Conservation (phyloP, 495 filamentous ascomycete species). For the Xylaria nigripes region DNA sequence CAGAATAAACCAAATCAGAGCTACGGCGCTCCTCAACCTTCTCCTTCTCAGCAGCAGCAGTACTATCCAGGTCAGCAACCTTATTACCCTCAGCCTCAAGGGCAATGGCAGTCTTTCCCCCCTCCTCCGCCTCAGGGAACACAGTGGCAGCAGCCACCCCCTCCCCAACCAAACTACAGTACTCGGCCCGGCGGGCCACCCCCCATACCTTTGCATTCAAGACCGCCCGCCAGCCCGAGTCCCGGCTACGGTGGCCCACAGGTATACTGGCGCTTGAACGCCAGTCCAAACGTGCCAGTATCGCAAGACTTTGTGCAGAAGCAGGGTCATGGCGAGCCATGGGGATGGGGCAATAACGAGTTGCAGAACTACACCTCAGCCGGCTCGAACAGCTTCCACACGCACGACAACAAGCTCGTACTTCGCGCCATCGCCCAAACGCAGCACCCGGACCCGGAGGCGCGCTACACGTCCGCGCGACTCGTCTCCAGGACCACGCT, state of each 20-base stretch:
- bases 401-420: constrained; percentile 29
- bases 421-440: constrained; percentile 28
- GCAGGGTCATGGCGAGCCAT: constrained; percentile 31
- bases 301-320: constrained; percentile 26
- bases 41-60: constrained; percentile 9
- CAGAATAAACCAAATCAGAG: constrained; percentile 7
- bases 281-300: constrained; percentile 26
- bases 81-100: background rate
- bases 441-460: constrained; percentile 17
- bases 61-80: background rate
- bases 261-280: constrained; percentile 32
- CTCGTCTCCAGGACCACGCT: constrained; percentile 32
- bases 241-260: background rate
- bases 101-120: background rate
- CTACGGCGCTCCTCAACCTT: constrained; percentile 3
- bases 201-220: constrained; percentile 4
- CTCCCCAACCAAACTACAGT: constrained; percentile 4
- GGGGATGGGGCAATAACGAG: constrained; percentile 43
- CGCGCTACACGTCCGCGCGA: constrained; percentile 33
- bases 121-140: constrained; percentile 4
- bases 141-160: constrained; percentile 6
- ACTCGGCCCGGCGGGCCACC: constrained; percentile 10
- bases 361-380: constrained; percentile 34
- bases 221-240: background rate
- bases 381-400: constrained; percentile 33